Percentiles rank a stretch among this genome's conserved stretches.
Evolutionary conservation across 2,329 filamentous ascomycete species (phyloP).

Genomic region (Penicillium sp.): DNA sequence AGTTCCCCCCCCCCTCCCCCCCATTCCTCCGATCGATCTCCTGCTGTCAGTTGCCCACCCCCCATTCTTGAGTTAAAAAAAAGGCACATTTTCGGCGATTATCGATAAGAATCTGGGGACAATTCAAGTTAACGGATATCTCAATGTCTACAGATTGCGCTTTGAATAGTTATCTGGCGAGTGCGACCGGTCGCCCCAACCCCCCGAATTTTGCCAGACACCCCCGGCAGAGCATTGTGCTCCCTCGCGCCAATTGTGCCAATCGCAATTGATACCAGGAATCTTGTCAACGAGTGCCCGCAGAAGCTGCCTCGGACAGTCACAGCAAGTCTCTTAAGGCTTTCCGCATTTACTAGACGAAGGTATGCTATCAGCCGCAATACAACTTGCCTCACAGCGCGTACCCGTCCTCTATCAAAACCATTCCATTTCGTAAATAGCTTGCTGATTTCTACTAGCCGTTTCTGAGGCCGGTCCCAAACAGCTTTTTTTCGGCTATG

Average conservation of each 20-base stretch:
- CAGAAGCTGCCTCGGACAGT: slow-evolving; percentile 25
- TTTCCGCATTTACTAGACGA: slow-evolving; percentile 34
- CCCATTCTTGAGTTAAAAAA: slow-evolving; percentile 14
- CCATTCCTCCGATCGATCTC: slow-evolving; percentile 30
- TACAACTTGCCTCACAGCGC: slow-evolving; percentile 61
- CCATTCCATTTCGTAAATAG: slow-evolving; percentile 40
- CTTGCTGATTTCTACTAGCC: slow-evolving; percentile 32
- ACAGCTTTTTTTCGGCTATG: slow-evolving; percentile 44
- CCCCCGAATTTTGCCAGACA: slow-evolving; percentile 19
- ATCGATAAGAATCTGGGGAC: slow-evolving; percentile 18
- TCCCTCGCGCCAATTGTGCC: slow-evolving; percentile 22
- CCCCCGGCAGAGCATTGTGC: slow-evolving; percentile 27
- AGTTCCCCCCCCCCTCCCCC: slow-evolving; percentile 18
- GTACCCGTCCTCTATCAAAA: slow-evolving; percentile 33
- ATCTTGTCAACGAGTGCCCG: slow-evolving; percentile 19
- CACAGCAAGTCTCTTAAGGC: slow-evolving; percentile 22
- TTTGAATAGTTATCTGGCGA: slow-evolving; percentile 23
- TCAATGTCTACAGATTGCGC: slow-evolving; percentile 21
- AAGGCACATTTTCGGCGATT: slow-evolving; percentile 22
- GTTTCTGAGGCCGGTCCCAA: slow-evolving; percentile 33
- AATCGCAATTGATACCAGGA: slow-evolving; percentile 27
- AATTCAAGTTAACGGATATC: slow-evolving; percentile 13
- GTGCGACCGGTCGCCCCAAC: slow-evolving; percentile 28
- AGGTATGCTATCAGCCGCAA: slow-evolving; percentile 63
- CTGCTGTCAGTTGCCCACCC: slow-evolving; percentile 16